phyloP scores from a whole-genome alignment of 75 land plant genomes.

The Picea glauca region DNA sequence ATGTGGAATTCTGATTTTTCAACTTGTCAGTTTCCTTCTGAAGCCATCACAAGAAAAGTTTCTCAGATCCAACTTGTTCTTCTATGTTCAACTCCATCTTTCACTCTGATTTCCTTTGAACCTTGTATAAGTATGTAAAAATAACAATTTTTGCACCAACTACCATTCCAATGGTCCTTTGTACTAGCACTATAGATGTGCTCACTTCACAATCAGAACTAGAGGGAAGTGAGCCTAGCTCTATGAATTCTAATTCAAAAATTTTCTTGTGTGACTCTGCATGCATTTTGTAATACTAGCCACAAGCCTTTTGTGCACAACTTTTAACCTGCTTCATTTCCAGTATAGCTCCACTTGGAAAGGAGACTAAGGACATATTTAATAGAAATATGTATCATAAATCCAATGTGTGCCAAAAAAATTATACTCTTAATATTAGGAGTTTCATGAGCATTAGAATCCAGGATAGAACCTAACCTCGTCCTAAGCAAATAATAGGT shows the following conservation, averaged over 20 bases:
- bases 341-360: constrained; percentile 43
- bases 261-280: constrained; percentile 92
- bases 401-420: constrained; percentile 56
- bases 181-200: constrained; percentile 47
- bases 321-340: no score
- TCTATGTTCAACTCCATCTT: not conserved
- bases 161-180: constrained; percentile 79
- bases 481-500: constrained; percentile 63
- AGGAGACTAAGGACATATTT: constrained; percentile 51
- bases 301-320: no score
- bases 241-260: constrained; percentile 81
- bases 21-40: no score
- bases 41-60: no score
- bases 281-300: constrained; percentile 1
- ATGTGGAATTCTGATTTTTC: no score
- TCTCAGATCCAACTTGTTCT: no score
- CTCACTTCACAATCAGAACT: constrained; percentile 1
- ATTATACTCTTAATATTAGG: constrained; percentile 66
- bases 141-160: constrained; percentile 82
- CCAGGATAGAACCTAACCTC: constrained; percentile 58
- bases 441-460: constrained; percentile 57
- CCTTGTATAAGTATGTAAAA: constrained; percentile 76
- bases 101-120: constrained; percentile 25
- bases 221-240: constrained; percentile 10
- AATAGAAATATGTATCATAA: constrained; percentile 54